Conservation (phyloP, 768 basidiomycete genomes). For the Kwoniella shandongensis region DNA sequence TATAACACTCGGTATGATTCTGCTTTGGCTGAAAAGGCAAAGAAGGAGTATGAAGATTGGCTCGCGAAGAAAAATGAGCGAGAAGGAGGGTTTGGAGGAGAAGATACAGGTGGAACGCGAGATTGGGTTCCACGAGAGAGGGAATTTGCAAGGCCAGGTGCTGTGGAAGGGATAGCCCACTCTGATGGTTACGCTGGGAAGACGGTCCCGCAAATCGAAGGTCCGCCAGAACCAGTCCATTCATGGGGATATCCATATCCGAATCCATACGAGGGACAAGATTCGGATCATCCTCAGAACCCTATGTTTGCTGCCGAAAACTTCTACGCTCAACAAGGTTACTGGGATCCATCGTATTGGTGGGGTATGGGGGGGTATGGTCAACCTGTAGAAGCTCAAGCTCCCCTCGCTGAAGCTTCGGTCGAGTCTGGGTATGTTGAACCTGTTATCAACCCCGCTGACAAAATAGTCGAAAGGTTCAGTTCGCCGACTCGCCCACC, state of each 20-base stretch:
- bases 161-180: slow-evolving; percentile 20
- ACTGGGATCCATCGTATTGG: slow-evolving; percentile 32
- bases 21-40: slow-evolving; percentile 27
- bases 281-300: background rate
- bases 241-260: slow-evolving; percentile 16
- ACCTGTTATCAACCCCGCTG: background rate
- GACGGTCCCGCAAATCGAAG: background rate
- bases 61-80: slow-evolving; percentile 30
- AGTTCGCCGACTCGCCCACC: slow-evolving; percentile 16
- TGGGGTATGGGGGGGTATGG: slow-evolving; percentile 8
- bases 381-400: too few species aligned
- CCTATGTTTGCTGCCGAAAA: slow-evolving; percentile 8
- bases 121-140: slow-evolving; percentile 34
- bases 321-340: slow-evolving; percentile 16
- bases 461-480: slow-evolving; percentile 14
- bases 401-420: too few species aligned
- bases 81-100: slow-evolving; percentile 33
- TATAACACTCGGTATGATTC: slow-evolving; percentile 17
- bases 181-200: slow-evolving; percentile 17
- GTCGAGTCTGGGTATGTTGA: background rate
- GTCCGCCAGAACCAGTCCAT: background rate
- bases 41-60: slow-evolving; percentile 43
- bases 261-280: background rate
- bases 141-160: slow-evolving; percentile 29
- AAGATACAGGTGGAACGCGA: slow-evolving; percentile 20